A percentile compares a stretch with the other conserved stretches of the same genome.
These are phyloP conservation scores for Groenewaldozyma auringiensis DNA, from an alignment of 1,139 yeast species.

Conservation along the genomic window DNA sequence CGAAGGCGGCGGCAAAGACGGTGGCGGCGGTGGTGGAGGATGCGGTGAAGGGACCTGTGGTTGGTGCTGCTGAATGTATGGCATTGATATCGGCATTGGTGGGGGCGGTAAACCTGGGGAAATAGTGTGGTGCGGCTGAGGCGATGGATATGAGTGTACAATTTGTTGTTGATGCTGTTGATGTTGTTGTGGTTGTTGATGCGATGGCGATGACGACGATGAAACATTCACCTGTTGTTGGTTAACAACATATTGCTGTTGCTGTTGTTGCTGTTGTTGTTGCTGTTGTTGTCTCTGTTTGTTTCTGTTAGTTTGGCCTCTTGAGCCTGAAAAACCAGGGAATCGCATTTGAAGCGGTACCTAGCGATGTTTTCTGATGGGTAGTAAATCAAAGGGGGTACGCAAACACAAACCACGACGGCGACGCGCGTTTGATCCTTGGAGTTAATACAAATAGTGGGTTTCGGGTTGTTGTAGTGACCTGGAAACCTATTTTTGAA, in stretches of 20 bases:
- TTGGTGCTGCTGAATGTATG: neutral
- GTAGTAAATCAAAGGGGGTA: no score
- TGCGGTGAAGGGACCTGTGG: neutral
- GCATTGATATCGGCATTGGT: neutral
- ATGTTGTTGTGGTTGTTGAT: neutral
- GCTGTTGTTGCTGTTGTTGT: neutral
- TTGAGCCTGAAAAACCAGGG: conserved; percentile 1
- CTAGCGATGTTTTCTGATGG: no score
- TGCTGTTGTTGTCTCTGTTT: neutral
- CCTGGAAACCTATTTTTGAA: no score
- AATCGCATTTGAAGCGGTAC: conserved; percentile 3
- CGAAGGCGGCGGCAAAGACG: neutral
- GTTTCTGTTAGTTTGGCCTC: neutral
- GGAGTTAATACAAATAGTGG: no score
- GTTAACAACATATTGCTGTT: neutral
- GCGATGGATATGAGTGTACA: neutral
- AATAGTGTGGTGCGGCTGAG: conserved; percentile 2
- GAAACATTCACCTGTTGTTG: neutral
- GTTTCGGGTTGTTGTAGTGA: no score
- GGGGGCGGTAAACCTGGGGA: neutral
- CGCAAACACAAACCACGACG: no score
- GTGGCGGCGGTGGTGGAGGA: neutral
- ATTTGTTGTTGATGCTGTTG: neutral
- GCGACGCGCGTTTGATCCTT: no score
- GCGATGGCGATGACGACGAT: no score